Evolutionary conservation across 1,284 basidiomycete species (phyloP).

Genomic region (Lignosus rhinocerotis): DNA sequence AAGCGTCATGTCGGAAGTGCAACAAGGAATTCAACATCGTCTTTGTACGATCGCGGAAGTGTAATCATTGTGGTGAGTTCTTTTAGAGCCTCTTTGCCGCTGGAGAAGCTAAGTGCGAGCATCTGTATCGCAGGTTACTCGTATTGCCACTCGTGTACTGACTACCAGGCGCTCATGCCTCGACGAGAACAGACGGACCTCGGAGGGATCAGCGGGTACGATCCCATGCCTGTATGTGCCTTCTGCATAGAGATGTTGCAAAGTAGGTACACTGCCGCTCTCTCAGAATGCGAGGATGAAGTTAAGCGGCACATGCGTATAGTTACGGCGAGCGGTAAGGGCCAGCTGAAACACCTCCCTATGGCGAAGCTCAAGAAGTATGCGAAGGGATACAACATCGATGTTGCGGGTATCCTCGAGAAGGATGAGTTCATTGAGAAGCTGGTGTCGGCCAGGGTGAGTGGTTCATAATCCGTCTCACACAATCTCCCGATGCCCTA

Average conservation of each 20-base stretch:
- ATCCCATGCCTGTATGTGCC: constrained; percentile 62
- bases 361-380: constrained; percentile 68
- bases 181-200: constrained; percentile 31
- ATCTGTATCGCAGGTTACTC: constrained; percentile 52
- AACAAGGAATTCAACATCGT: constrained; percentile 72
- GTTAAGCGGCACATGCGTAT: constrained; percentile 14
- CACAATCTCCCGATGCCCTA: too few relatives aligned
- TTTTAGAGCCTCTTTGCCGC: neutral
- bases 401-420: constrained; percentile 61
- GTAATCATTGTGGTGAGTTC: constrained; percentile 73
- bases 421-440: constrained; percentile 75
- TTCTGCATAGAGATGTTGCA: constrained; percentile 71
- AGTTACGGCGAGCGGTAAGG: constrained; percentile 69
- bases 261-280: constrained; percentile 45
- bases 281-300: neutral
- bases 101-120: constrained; percentile 1
- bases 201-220: constrained; percentile 55
- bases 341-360: constrained; percentile 53
- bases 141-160: constrained; percentile 71
- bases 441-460: constrained; percentile 57
- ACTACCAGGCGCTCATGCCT: constrained; percentile 76
- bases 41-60: constrained; percentile 62
- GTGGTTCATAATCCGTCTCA: constrained; percentile 18
- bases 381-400: constrained; percentile 66
- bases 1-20: constrained; percentile 66